A percentile compares a stretch with the other conserved stretches of the same genome.
phyloP scores from a whole-genome alignment of 805 yeast genomes.

The Starmera pachycereana region DNA sequence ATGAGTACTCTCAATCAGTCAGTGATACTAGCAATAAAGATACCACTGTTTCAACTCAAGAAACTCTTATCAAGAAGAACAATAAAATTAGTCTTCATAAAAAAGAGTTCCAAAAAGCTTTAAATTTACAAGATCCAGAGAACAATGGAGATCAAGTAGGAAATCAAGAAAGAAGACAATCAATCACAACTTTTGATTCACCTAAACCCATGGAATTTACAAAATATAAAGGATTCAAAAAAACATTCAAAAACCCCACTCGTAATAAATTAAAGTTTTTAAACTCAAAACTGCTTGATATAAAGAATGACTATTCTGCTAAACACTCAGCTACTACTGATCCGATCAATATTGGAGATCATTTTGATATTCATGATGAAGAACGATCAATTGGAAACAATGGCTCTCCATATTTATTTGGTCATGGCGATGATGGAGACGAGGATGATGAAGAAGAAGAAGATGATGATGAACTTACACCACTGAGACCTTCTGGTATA shows the following conservation, averaged over 20 bases:
- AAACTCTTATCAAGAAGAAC: not conserved
- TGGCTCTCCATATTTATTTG: no score
- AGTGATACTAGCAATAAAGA: conserved; percentile 1
- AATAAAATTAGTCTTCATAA: not conserved
- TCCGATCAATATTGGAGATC: conserved; percentile 36
- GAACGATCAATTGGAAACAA: conserved; percentile 24
- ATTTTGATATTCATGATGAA: conserved; percentile 32
- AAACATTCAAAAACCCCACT: conserved; percentile 7
- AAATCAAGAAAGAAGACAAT: no score
- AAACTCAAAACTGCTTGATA: conserved; percentile 64
- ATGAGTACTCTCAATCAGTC: no score
- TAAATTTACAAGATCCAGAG: no score
- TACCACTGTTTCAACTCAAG: not conserved
- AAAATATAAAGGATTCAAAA: conserved; percentile 13
- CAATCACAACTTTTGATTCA: no score
- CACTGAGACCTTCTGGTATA: conserved; percentile 13
- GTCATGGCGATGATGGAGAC: conserved; percentile 18
- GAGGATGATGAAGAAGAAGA: conserved; percentile 16
- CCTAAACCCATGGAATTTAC: conserved; percentile 5
- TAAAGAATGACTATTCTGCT: conserved; percentile 61
- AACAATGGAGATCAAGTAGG: no score
- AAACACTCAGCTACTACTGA: conserved; percentile 65
- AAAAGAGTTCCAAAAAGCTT: not conserved
- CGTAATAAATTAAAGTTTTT: conserved; percentile 38
- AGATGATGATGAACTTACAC: conserved; percentile 19